These are phyloP conservation scores for Pistacia atlantica DNA, from an alignment of 345 rosid genomes.

Conservation along the genomic window DNA sequence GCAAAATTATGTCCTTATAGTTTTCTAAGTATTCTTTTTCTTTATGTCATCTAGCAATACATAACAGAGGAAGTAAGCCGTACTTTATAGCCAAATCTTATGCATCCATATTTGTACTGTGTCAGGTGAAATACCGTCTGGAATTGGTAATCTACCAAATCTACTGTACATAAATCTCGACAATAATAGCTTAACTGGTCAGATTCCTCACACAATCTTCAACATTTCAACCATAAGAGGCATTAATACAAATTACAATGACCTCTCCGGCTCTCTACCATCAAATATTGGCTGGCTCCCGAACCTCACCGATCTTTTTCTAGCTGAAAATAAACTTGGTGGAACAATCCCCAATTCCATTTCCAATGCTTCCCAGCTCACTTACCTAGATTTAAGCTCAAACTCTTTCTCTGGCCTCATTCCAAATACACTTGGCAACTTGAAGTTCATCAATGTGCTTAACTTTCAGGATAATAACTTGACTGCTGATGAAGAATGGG, in stretches of 20 bases:
- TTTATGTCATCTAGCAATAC: too few relatives aligned
- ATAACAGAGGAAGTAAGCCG: too few relatives aligned
- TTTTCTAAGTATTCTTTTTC: too few relatives aligned
- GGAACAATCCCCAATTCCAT: slow-evolving; percentile 17
- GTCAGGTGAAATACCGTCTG: too few relatives aligned
- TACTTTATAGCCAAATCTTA: too few relatives aligned
- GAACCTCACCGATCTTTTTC: not conserved
- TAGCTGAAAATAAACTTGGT: not conserved
- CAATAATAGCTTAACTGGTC: too few relatives aligned
- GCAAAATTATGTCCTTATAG: too few relatives aligned
- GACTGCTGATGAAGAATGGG: not conserved
- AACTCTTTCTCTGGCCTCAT: not conserved
- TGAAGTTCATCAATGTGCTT: not conserved
- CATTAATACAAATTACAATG: not conserved
- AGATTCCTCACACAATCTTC: not conserved
- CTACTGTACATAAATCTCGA: too few relatives aligned
- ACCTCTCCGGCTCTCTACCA: too few relatives aligned
- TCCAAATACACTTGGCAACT: slow-evolving; percentile 7
- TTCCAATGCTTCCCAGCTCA: not conserved
- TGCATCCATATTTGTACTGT: too few relatives aligned
- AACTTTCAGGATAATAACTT: not conserved
- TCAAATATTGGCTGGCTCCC: slow-evolving; percentile 3
- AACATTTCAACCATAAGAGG: not conserved
- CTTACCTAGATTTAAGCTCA: not conserved
- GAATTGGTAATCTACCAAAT: too few relatives aligned